Percentiles rank a stretch among this genome's conserved stretches.
Evolutionary conservation across 1,284 basidiomycete genomes (phyloP).

Genomic region (Earliella scabrosa): DNA sequence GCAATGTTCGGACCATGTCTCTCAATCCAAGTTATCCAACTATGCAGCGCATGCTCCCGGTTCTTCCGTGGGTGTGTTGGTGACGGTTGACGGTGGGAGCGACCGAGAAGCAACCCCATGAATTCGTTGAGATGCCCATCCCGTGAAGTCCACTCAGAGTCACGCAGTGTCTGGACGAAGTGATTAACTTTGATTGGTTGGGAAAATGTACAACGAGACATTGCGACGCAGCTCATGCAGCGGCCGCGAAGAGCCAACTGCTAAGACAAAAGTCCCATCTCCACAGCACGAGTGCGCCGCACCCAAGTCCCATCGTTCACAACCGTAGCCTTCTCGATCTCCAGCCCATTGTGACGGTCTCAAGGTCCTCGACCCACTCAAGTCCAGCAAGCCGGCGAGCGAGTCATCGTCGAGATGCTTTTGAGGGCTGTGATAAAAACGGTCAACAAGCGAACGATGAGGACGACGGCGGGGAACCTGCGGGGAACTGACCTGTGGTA

Average conservation of each 20-base stretch:
- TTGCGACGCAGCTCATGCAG: conserved; percentile 77
- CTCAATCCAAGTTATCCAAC: no score
- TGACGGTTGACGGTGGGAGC: no score
- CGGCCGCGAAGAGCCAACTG: conserved; percentile 64
- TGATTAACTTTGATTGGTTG: conserved; percentile 10
- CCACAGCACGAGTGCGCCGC: conserved; percentile 61
- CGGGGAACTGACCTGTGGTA: conserved; percentile 56
- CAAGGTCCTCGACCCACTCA: conserved; percentile 80
- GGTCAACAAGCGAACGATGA: conserved; percentile 14
- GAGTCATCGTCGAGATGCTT: conserved; percentile 88
- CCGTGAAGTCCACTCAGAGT: no score
- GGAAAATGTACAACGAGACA: conserved; percentile 80
- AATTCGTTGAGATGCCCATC: no score
- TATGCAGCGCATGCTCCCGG: no score
- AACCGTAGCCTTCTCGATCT: conserved; percentile 53
- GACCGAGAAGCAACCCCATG: no score
- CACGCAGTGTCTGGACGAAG: background rate
- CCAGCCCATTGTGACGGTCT: conserved; percentile 83
- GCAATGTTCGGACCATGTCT: no score
- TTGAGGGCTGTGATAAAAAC: conserved; percentile 54
- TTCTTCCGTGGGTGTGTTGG: no score
- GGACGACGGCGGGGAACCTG: no score
- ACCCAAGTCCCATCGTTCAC: conserved; percentile 82
- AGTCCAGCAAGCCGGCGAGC: conserved; percentile 68
- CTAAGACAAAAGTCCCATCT: conserved; percentile 38